Evolutionary conservation across 306 rosid genomes (phyloP).

Genomic region (Castanopsis chinensis): DNA sequence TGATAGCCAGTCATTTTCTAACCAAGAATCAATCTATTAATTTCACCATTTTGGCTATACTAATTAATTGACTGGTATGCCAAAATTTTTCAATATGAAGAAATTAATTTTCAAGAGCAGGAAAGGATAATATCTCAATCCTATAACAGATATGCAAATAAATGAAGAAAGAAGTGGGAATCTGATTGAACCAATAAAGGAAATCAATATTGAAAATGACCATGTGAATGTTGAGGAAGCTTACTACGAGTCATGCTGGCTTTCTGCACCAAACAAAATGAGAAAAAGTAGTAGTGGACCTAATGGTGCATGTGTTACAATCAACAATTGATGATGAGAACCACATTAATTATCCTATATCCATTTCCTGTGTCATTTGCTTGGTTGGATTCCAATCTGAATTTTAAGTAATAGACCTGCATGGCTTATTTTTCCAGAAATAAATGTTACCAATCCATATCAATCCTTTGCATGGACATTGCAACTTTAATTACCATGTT

Average conservation of each 20-base stretch:
- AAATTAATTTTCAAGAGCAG: conserved; percentile 7
- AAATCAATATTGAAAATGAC: background rate
- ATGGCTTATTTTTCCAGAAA: background rate
- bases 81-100: background rate
- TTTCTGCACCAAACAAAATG: background rate
- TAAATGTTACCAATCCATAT: background rate
- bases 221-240: background rate
- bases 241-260: background rate
- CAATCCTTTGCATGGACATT: background rate
- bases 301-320: no score
- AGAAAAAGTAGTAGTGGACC: no score
- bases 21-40: background rate
- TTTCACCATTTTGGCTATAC: background rate
- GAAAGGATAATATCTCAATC: background rate
- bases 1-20: conserved; percentile 5
- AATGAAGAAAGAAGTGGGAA: background rate
- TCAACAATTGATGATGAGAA: no score
- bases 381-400: background rate
- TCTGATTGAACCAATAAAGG: background rate
- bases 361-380: no score
- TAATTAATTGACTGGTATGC: no score
- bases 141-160: background rate
- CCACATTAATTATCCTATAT: background rate
- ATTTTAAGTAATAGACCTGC: background rate
- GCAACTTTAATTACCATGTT: no score